Base-by-base conservation (phyloP, 2,329 filamentous ascomycete species). In the Aspergillus fructus region DNA sequence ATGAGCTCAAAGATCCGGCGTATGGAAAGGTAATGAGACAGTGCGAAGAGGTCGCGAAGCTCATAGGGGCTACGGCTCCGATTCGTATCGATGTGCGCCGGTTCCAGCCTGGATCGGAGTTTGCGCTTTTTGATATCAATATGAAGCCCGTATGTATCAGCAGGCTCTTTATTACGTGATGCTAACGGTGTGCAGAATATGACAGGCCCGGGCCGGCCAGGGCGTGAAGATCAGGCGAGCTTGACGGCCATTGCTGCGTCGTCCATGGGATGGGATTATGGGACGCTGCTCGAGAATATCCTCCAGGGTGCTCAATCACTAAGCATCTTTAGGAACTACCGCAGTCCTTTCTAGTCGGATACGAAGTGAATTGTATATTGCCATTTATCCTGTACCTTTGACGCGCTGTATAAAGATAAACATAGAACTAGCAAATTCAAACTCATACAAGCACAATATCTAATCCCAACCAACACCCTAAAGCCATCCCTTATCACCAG, bases 61-160 rank as follows among this genome's bases (percentile, higher is more conserved):
- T 77, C 3, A 66, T 82, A 4, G 65, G 73, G 4, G 67, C 73
- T 5, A 79, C 75, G 4, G 78, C 79, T 1, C 76, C 77, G 0
- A 79, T 82, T 24, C 70, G 78, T 0, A 77, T 83, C 46, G 79
- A 83, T 61, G 72, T 80, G 0, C 70, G 79, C 15, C 71, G 79
- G 8, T 74, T 76, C 33, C 56, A 58, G 3, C 55, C 70, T 2
- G 67, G 67, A 0, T 70, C 67, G 0, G 66, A 67, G 2, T 82
- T 82, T 68, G 77, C 76, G 0, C 64, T 81, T 17, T 82, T 82
- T 60, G 79, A 83, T 65, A 71, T 82, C 12, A 82, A 82, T 54
- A 80, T 82, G 76, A 81, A 82, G 63, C 79, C 79, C 15, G 76
- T 78, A 66, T 69, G 75, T 71, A 24, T 8, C 12, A 1, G 3